Conservation (phyloP, 2,329 filamentous ascomycete genomes). For the Parastagonospora nodorum region DNA sequence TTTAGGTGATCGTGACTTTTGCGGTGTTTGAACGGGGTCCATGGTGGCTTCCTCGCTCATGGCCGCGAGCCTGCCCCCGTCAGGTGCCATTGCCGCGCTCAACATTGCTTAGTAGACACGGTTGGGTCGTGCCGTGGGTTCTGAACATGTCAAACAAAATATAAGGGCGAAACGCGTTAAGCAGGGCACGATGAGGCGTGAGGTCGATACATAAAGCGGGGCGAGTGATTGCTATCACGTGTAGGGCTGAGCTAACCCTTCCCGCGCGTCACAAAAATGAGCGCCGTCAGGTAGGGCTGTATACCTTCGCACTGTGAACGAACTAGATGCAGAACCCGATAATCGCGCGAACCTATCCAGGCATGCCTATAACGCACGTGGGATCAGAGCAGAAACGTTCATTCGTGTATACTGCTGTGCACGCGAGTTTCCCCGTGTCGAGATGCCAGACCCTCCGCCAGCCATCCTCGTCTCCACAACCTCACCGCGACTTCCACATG, state of each 20-base stretch:
- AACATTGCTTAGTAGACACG: constrained; percentile 22
- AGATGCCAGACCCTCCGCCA: too few relatives aligned
- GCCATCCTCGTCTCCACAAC: too few relatives aligned
- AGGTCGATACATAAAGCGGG: constrained; percentile 26
- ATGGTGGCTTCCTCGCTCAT: constrained; percentile 20
- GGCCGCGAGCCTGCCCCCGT: constrained; percentile 18
- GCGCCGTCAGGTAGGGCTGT: too few relatives aligned
- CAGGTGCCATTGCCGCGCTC: constrained; percentile 26
- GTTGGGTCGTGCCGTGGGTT: constrained; percentile 8
- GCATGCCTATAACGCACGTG: too few relatives aligned
- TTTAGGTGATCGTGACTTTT: constrained; percentile 46
- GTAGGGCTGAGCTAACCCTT: not conserved
- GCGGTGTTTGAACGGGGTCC: constrained; percentile 34
- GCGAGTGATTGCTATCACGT: constrained; percentile 31
- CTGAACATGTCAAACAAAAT: constrained; percentile 30
- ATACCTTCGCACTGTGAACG: too few relatives aligned
- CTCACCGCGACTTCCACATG: too few relatives aligned
- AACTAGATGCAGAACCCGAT: too few relatives aligned
- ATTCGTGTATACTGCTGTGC: too few relatives aligned
- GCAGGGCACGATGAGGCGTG: constrained; percentile 9
- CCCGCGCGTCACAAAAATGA: too few relatives aligned
- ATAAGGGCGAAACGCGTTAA: constrained; percentile 3
- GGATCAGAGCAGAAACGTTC: too few relatives aligned
- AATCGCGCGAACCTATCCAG: too few relatives aligned
- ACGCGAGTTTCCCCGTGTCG: too few relatives aligned